Evolutionary conservation across 805 yeast genomes (phyloP).

Genomic region (Danielozyma ontarioensis): DNA sequence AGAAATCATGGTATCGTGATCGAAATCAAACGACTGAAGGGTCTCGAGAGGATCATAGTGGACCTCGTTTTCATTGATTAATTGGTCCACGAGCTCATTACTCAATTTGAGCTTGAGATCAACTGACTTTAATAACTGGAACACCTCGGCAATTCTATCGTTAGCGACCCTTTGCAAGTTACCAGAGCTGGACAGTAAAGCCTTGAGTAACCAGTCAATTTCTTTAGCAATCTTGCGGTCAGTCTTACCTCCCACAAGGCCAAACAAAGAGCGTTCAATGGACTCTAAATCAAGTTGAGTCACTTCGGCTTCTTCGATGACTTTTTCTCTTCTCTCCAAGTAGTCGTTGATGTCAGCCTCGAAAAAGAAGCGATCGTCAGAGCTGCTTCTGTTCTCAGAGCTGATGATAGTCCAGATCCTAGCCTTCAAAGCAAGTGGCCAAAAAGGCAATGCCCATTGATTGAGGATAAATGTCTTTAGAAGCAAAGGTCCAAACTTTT

Average conservation of each 20-base stretch:
- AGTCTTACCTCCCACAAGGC: constrained; percentile 46
- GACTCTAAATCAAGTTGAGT: constrained; percentile 46
- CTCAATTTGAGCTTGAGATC: constrained; percentile 57
- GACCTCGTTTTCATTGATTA: constrained; percentile 41
- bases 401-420: constrained; percentile 31
- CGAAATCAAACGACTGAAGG: constrained; percentile 50
- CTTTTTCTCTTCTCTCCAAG: constrained; percentile 35
- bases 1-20: constrained; percentile 52
- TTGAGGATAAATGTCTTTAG: constrained; percentile 60
- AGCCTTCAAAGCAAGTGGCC: constrained; percentile 45
- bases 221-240: constrained; percentile 56
- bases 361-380: constrained; percentile 29
- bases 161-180: constrained; percentile 41
- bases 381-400: constrained; percentile 15
- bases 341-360: constrained; percentile 25
- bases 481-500: constrained; percentile 52
- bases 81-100: constrained; percentile 42
- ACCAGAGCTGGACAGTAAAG: constrained; percentile 35
- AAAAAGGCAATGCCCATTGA: constrained; percentile 46
- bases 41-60: constrained; percentile 39
- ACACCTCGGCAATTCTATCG: constrained; percentile 48
- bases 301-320: constrained; percentile 38
- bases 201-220: constrained; percentile 53
- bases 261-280: constrained; percentile 55
- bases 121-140: constrained; percentile 45